These are phyloP conservation scores for Fusarium siculi DNA, from an alignment of 2,329 filamentous ascomycete species.

Conservation along the genomic window DNA sequence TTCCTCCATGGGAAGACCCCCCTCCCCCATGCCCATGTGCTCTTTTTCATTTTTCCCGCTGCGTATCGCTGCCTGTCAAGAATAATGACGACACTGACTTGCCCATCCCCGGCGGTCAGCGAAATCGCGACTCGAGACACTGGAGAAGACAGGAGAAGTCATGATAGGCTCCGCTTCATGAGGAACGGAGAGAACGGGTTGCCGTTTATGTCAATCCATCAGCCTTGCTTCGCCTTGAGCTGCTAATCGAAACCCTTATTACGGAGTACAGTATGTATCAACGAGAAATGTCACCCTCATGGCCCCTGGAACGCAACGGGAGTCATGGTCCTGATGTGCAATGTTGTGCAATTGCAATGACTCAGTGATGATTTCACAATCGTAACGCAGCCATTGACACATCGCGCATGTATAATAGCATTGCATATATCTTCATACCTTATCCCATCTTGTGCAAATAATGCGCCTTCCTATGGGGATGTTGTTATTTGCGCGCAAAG, in stretches of 20 bases:
- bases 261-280: neutral
- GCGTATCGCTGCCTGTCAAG: conserved; percentile 33
- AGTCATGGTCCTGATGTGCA: neutral
- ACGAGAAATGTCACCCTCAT: conserved; percentile 10
- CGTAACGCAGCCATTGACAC: conserved; percentile 6
- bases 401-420: conserved; percentile 5
- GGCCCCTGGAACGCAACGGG: conserved; percentile 6
- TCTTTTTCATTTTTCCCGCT: conserved; percentile 21
- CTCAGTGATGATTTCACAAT: conserved; percentile 9
- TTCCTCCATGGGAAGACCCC: conserved; percentile 37
- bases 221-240: conserved; percentile 20
- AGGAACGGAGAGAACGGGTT: conserved; percentile 12
- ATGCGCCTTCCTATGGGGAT: neutral
- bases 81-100: conserved; percentile 44
- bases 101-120: conserved; percentile 43
- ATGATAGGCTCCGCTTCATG: conserved; percentile 17
- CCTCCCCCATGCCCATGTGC: conserved; percentile 35
- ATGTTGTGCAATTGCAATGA: conserved; percentile 18
- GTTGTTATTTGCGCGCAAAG: conserved; percentile 30
- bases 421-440: conserved; percentile 22
- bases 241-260: conserved; percentile 6
- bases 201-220: conserved; percentile 22
- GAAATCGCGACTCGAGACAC: conserved; percentile 42
- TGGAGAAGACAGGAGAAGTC: conserved; percentile 23
- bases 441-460: conserved; percentile 3